Evolutionary conservation across 2,329 filamentous ascomycete species (phyloP).

Genomic region (Dactylellina drechsleri): DNA sequence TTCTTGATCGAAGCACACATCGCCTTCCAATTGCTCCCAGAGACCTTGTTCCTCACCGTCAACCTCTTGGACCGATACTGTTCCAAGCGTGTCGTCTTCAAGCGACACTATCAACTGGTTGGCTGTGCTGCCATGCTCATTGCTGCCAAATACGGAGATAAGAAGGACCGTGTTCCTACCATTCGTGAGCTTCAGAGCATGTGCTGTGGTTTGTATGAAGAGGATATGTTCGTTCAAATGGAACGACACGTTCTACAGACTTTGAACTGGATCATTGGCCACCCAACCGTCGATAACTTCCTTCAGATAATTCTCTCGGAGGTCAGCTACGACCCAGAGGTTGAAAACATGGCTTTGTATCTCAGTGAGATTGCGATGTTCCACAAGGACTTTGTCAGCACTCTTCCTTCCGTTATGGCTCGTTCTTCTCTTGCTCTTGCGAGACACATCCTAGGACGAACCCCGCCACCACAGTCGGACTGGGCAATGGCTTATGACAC

Average conservation of each 20-base stretch:
- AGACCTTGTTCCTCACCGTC: conserved; percentile 94
- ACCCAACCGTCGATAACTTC: conserved; percentile 95
- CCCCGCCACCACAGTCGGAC: conserved; percentile 60
- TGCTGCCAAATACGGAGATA: conserved; percentile 97
- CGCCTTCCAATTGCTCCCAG: conserved; percentile 90
- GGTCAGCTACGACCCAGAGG: conserved; percentile 78
- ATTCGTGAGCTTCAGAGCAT: conserved; percentile 98
- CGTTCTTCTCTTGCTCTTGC: conserved; percentile 86
- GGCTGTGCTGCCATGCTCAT: conserved; percentile 96
- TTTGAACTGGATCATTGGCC: conserved; percentile 92
- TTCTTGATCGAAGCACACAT: conserved; percentile 97
- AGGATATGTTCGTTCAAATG: conserved; percentile 99
- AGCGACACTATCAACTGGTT: conserved; percentile 97
- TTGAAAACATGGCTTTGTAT: conserved; percentile 94
- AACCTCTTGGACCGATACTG: conserved; percentile 98
- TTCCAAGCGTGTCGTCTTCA: conserved; percentile 96
- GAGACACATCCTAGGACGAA: conserved; percentile 82
- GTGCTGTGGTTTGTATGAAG: conserved; percentile 98
- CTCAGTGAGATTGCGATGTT: conserved; percentile 95
- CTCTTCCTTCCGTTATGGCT: conserved; percentile 88
- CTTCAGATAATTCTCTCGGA: conserved; percentile 86
- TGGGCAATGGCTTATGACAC: conserved; percentile 64
- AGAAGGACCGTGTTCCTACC: conserved; percentile 97
- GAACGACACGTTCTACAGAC: conserved; percentile 99
- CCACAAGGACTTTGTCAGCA: conserved; percentile 95